phyloP scores from a whole-genome alignment of 2,329 filamentous ascomycete species.

The Septoria linicola region DNA sequence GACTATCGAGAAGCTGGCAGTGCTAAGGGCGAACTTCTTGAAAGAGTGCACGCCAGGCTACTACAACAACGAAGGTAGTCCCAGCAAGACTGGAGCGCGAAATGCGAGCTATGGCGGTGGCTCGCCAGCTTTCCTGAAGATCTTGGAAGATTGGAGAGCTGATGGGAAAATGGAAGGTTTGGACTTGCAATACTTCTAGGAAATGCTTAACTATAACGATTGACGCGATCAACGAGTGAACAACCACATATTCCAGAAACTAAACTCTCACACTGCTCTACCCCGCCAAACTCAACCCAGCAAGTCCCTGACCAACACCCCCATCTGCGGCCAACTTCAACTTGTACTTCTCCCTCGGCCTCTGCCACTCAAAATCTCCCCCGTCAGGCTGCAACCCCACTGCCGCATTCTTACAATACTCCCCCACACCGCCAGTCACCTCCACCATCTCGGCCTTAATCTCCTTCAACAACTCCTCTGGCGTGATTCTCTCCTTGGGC shows the following conservation, averaged over 20 bases:
- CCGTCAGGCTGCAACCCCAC: not conserved
- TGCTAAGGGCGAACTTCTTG: conserved; percentile 41
- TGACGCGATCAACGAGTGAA: too few relatives aligned
- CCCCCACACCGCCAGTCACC: not conserved
- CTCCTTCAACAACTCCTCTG: not conserved
- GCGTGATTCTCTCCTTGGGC: not conserved
- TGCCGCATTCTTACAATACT: conserved; percentile 2
- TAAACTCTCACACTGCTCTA: too few relatives aligned
- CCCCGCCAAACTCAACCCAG: too few relatives aligned
- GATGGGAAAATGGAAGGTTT: conserved; percentile 24
- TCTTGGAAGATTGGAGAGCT: conserved; percentile 25
- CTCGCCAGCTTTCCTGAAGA: conserved; percentile 25
- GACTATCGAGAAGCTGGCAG: conserved; percentile 44
- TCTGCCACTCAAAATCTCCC: not conserved
- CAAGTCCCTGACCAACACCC: too few relatives aligned
- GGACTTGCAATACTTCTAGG: conserved; percentile 20
- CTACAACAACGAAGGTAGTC: conserved; percentile 48
- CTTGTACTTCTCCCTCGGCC: not conserved
- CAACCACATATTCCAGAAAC: too few relatives aligned
- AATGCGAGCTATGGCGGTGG: conserved; percentile 27
- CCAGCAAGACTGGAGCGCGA: conserved; percentile 11
- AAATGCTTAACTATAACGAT: not conserved
- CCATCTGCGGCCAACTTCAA: not conserved
- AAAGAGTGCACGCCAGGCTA: conserved; percentile 56
- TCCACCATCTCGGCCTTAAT: not conserved